Base-by-base conservation (phyloP, 768 basidiomycete genomes). In the Lactarius sanguifluus region DNA sequence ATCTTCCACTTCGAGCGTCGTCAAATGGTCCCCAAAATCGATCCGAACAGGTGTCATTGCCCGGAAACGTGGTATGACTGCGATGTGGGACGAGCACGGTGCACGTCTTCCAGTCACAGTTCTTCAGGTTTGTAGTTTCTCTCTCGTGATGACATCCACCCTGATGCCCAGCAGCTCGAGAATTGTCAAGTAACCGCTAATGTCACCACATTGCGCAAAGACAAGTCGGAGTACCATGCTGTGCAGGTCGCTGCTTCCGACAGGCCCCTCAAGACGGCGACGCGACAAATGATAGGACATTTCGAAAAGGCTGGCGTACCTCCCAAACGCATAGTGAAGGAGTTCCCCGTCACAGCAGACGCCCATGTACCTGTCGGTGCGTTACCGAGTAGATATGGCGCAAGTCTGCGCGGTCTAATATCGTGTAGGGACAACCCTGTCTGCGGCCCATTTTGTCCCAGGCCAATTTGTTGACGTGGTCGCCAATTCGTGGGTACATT, bases 381-480 rank as follows among this genome's bases (percentile, higher is more conserved):
- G 92, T 76, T 59, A 61, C 25, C 58, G 28, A 28, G 38, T 28
- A 61, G 38, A 47, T 41, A 59, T 13, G 10, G 16, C 16, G 16
- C n/a, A 57, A 20, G 32, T 30, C 64, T 32, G 57, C 52, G 13
- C 32, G 43, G 36, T 20, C 52, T 59, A 28, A 61, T 59, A 30
- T 18, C 30, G 15, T 23, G 50, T 68, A 96, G 94, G 96, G 36
- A 95, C 96, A 0, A 90, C 87, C 15, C 73, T 99, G 45, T 94
- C 91, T 57, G 94, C 95, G 0, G 83, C 91, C 52, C 97, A 99
- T 76, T 98, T 96, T 72, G 97, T 98, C 9, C 97, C 97, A 0
- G 97, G 97, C 0, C 97, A 99, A 75, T 94, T 83, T 73, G 93
- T 98, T 15, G 96, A 98, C 76, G 91, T 95, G 7, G 82, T 91